Evolutionary conservation across 352 stramenopile genomes (phyloP), one percentile per base, ranked within the genome.

Genomic region (Ophiocytium majus): DNA sequence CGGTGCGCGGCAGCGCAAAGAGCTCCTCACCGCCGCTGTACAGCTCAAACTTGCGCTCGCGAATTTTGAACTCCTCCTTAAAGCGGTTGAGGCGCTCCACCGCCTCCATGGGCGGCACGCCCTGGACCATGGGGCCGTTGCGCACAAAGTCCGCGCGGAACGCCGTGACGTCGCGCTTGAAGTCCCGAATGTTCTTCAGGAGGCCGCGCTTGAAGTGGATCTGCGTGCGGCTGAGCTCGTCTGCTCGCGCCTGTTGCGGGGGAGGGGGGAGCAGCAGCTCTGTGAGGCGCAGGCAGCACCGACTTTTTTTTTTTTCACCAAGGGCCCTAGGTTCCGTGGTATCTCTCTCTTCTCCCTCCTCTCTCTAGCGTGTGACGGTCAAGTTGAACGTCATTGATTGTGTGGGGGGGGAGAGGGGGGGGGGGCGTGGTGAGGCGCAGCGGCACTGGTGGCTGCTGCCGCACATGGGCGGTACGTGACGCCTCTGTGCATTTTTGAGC

Each of bases 31-130:
- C 97, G 0, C 93, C 84, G 37, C 95, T 91, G 89, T 98, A 99
- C 82, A 99, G 86, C 84, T 99, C 95, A 86, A 97, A 96, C 90
- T 99, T 99, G 76, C 96, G 95, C 85, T 98, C 93, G 1, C 96
- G 92, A 81, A 99, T 98, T 85, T 98, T 98, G 85, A 95, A 97
- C 88, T 99, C 95, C 86, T 99, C 97, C 80, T 98, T 98, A 91
- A 98, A 99, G 10, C 96, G 92, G 80, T 97, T 98, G 23, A 99
- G 91, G 1, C 96, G 92, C 89, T 99, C 97, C 0, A 99, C 95
- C 5, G 97, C 97, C 89, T 98, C 95, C 34, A 97, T 96, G 0
- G 97, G 95, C 23, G 93, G 92, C 63, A 99, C 96, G 1, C 96
- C 97, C 81, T 98, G 75, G n/a, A 99, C 95, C 91, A 98, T 97